Percentiles rank a stretch among this genome's conserved stretches.
phyloP scores from a whole-genome alignment of 257 asterid genomes.

The Solanum peruvianum region DNA sequence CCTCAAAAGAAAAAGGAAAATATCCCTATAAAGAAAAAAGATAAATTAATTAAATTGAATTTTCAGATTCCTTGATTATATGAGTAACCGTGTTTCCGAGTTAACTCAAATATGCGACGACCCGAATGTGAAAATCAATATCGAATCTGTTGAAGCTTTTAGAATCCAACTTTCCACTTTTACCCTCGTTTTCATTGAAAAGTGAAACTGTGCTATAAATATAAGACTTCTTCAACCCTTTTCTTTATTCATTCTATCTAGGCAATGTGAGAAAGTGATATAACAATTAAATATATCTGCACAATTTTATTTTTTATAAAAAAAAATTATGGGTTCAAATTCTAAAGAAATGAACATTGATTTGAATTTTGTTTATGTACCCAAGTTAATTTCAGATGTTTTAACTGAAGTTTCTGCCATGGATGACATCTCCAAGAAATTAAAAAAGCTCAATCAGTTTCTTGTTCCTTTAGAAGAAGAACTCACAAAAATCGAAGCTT shows the following conservation, averaged over 20 bases:
- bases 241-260: conserved; percentile 1
- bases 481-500: conserved; percentile 9
- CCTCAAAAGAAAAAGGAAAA: neutral
- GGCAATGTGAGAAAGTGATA: neutral
- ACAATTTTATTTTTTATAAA: too few relatives aligned
- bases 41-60: neutral
- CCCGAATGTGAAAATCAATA: conserved; percentile 24
- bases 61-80: neutral
- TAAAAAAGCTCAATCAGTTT: conserved; percentile 5
- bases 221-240: neutral
- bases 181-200: conserved; percentile 10
- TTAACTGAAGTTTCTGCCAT: conserved; percentile 19
- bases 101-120: conserved; percentile 25
- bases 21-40: too few relatives aligned
- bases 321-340: conserved; percentile 15
- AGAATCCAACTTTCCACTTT: neutral
- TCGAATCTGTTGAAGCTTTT: conserved; percentile 12
- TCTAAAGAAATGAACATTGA: conserved; percentile 20
- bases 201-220: conserved; percentile 15
- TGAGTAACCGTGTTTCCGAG: neutral
- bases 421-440: conserved; percentile 7
- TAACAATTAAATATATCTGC: neutral
- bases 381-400: conserved; percentile 26
- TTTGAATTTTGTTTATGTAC: conserved; percentile 8
- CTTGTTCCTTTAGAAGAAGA: conserved; percentile 20